Percentiles rank a stretch among this genome's conserved stretches.
Evolutionary conservation across 2,329 filamentous ascomycete genomes (phyloP).

Genomic region (Aureobasidium sp.): DNA sequence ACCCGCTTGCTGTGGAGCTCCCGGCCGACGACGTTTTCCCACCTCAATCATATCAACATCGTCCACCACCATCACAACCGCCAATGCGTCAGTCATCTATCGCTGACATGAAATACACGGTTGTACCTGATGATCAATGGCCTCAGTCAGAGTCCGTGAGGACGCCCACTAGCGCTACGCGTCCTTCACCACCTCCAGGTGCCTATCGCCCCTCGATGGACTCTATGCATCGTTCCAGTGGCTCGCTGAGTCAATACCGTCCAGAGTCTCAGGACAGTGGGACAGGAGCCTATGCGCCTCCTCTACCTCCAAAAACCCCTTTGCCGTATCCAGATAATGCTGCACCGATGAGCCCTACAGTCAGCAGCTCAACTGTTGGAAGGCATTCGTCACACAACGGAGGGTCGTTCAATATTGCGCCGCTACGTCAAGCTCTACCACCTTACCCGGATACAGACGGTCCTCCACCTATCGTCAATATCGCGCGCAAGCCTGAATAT

Average conservation of each 20-base stretch:
- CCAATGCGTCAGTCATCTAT: constrained; percentile 46
- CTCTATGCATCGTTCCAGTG: constrained; percentile 13
- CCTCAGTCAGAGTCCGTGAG: constrained; percentile 30
- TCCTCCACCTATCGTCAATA: constrained; percentile 75
- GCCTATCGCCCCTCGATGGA: constrained; percentile 12
- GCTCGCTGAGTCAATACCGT: constrained; percentile 18
- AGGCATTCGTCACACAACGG: constrained; percentile 16
- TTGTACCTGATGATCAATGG: constrained; percentile 52
- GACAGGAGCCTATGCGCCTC: constrained; percentile 44
- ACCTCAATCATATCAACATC: constrained; percentile 15
- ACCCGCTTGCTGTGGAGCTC: constrained; percentile 48
- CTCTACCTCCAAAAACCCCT: constrained; percentile 58
- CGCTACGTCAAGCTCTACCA: constrained; percentile 29
- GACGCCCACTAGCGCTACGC: constrained; percentile 15
- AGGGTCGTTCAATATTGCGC: constrained; percentile 1
- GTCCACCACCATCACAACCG: constrained; percentile 26
- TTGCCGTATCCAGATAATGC: constrained; percentile 17
- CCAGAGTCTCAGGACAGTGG: constrained; percentile 24
- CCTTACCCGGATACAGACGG: constrained; percentile 79
- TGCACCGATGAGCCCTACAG: constrained; percentile 21
- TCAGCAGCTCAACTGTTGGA: constrained; percentile 20
- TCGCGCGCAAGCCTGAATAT: constrained; percentile 72
- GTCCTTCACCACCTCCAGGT: neutral
- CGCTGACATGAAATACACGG: constrained; percentile 61
- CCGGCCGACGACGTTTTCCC: constrained; percentile 46